Conservation (phyloP, 331 rosid species). For the Spiraea crenata region DNA sequence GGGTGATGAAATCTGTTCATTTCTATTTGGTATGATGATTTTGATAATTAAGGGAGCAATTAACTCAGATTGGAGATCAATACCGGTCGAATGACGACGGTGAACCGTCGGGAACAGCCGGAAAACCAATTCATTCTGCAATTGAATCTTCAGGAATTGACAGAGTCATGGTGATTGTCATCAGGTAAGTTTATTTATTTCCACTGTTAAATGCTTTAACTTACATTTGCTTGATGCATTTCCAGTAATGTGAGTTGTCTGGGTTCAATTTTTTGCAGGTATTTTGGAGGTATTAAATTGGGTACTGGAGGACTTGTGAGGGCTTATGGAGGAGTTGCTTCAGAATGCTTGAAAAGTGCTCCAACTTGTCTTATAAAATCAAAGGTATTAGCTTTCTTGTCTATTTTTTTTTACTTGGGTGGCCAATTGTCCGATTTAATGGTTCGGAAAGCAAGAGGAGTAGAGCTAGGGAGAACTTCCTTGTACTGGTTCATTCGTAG, state of each 20-base stretch:
- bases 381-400: conserved; percentile 46
- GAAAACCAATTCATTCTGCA: conserved; percentile 87
- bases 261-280: conserved; percentile 28
- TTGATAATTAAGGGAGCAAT: not conserved
- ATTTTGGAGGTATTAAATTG: conserved; percentile 91
- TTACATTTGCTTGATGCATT: not conserved
- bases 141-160: conserved; percentile 84
- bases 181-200: conserved; percentile 48
- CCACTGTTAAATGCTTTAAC: not conserved
- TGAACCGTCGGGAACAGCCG: conserved; percentile 92
- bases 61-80: conserved; percentile 82
- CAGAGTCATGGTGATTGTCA: conserved; percentile 94
- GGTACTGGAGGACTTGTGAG: conserved; percentile 93
- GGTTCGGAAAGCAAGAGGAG: not conserved
- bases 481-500: not conserved
- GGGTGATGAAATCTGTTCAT: not conserved
- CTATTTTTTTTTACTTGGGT: not conserved
- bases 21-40: not conserved
- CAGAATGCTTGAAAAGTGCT: conserved; percentile 85
- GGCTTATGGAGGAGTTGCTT: conserved; percentile 93
- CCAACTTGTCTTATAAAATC: conserved; percentile 77
- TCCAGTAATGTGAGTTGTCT: not conserved
- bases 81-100: conserved; percentile 93
- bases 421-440: not conserved
- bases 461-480: not conserved